phyloP scores from a whole-genome alignment of 2,329 filamentous ascomycete genomes.

The Sporothrix luriei region DNA sequence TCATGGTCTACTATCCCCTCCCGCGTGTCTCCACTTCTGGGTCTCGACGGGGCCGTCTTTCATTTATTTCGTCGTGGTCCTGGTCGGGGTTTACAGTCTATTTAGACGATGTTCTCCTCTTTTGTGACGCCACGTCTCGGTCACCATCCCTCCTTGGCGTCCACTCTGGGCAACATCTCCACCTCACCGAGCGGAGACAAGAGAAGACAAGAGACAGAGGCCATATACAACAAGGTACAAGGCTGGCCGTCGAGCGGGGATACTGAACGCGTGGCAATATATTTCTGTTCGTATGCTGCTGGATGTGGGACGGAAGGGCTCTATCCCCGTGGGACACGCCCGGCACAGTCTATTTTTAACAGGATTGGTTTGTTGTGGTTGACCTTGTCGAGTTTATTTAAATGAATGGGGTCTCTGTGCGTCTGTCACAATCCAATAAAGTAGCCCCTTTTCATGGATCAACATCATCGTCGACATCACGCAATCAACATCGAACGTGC shows the following conservation, averaged over 20 bases:
- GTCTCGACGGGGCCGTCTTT: neutral
- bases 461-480: neutral
- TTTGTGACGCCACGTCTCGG: neutral
- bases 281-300: neutral
- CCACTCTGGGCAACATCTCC: constrained; percentile 14
- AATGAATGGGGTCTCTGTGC: neutral
- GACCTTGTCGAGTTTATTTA: neutral
- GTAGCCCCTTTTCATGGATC: neutral
- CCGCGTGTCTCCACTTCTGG: neutral
- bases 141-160: neutral
- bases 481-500: neutral
- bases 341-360: neutral
- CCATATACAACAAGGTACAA: neutral
- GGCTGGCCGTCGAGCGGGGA: neutral
- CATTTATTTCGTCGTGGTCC: neutral
- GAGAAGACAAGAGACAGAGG: neutral
- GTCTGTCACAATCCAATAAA: neutral
- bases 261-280: constrained; percentile 17
- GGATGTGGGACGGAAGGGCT: neutral
- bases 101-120: neutral
- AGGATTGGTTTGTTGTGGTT: neutral
- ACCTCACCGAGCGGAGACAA: neutral
- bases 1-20: neutral
- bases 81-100: constrained; percentile 4
- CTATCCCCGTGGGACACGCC: neutral